phyloP scores from a whole-genome alignment of 2,329 filamentous ascomycete genomes.

The Penicillium digitatum region DNA sequence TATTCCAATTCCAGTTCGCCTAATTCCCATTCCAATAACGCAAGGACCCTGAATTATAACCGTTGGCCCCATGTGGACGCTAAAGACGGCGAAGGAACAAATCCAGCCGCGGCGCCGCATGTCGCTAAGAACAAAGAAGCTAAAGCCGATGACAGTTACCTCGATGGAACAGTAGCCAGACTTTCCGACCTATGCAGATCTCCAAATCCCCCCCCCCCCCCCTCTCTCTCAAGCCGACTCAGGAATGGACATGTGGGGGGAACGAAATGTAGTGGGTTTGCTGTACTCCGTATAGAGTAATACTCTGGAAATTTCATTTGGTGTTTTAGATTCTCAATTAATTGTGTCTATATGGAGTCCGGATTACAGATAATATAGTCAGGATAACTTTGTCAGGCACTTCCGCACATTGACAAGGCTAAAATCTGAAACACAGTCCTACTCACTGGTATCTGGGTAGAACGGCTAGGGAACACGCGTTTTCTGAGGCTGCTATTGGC shows the following conservation, averaged over 20 bases:
- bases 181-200: not conserved
- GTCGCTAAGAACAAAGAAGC: not conserved
- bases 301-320: not conserved
- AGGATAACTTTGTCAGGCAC: conserved; percentile 1
- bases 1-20: not conserved
- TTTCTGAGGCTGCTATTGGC: conserved; percentile 16
- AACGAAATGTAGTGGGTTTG: not conserved
- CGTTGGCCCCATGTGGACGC: not conserved
- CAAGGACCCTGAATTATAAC: conserved; percentile 2
- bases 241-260: not conserved
- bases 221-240: not conserved
- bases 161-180: not conserved
- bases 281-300: not conserved
- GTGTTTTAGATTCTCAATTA: not conserved
- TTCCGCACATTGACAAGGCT: conserved; percentile 17
- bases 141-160: not conserved
- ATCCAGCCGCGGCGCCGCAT: not conserved
- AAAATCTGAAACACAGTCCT: conserved; percentile 21
- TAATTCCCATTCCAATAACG: not conserved
- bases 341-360: not conserved
- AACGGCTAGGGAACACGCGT: conserved; percentile 24
- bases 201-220: not conserved
- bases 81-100: not conserved
- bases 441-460: conserved; percentile 10
- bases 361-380: too few relatives aligned